Base-by-base conservation (phyloP, 2,329 filamentous ascomycete species). In the Parafenestella ontariensis region DNA sequence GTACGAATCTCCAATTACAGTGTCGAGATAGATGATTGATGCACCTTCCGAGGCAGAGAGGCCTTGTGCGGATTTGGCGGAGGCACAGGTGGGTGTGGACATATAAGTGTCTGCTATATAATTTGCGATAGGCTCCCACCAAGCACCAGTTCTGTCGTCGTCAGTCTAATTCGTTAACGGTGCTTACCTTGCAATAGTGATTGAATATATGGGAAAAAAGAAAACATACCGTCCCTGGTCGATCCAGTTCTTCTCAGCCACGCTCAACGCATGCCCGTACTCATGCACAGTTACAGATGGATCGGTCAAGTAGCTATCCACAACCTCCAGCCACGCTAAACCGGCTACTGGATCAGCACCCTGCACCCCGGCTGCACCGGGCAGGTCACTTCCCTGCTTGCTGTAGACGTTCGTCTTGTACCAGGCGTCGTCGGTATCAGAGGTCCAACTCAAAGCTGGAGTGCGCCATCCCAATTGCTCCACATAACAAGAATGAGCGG, bases 51-150 rank as follows among this genome's bases (percentile, higher is more conserved):
- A 70, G 11, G 66, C 64, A 0, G 71, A 53, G 50, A 78, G 77
- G 20, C 69, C 71, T 47, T 77, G 73, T 15, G 69, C 65, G 67
- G 65, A 6, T 66, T 50, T 15, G 78, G 68, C 2, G 77, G 73
- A 0, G 57, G 62, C 9, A 75, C 78, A 59, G 79, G 82, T 3
- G 77, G 68, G 2, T 73, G 65, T 0, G 76, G 79, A 81, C 47
- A 76, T 71, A 63, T 79, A 82, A 0, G 78, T 81, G 49, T 83
- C 81, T 2, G 79, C 79, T 3, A 82, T 72, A 66, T 75, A 83
- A 57, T 83, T 80, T 21, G 81, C 81, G 0, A 82, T 66, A 1
- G 79, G 78, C 66, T 83, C 81, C 79, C 79, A 82, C 81, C 81
- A 83, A 1, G 80, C 78, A 0, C 80, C 80, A 1, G 80, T 82